Percentiles rank a stretch among this genome's conserved stretches.
Conservation (phyloP, 352 stramenopile genomes). For the Pythium sp. region DNA sequence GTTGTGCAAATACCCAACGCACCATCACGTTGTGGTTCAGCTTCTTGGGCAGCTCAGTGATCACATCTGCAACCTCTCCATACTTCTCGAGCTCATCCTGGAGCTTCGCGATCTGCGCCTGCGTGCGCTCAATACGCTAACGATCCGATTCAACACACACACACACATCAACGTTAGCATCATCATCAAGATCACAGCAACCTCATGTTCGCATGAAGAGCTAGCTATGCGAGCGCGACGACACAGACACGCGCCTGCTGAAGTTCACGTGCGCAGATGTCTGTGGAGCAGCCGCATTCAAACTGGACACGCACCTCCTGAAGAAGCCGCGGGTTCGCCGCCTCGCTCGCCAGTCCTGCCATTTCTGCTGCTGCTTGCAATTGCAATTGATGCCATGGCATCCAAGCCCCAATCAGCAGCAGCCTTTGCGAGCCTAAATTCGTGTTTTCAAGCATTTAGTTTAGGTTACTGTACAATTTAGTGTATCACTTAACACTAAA, state of each 20-base stretch:
- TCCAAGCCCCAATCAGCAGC: background rate
- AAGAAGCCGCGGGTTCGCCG: constrained; percentile 52
- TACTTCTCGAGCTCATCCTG: constrained; percentile 59
- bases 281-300: background rate
- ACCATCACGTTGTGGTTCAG: constrained; percentile 82
- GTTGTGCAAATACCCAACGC: background rate
- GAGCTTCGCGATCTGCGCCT: constrained; percentile 46
- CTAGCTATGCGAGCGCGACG: background rate
- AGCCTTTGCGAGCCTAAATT: background rate
- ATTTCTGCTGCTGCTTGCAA: constrained; percentile 7
- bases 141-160: background rate
- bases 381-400: background rate
- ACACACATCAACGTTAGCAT: background rate
- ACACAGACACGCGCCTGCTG: background rate
- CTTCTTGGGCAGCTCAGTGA: constrained; percentile 74
- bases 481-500: constrained; percentile 1
- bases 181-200: background rate
- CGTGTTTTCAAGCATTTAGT: background rate
- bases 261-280: background rate
- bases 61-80: constrained; percentile 42
- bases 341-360: constrained; percentile 30
- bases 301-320: constrained; percentile 40
- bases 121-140: constrained; percentile 59
- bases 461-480: background rate
- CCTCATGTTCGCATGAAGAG: background rate